These are phyloP conservation scores for Amphichorda felina DNA, from an alignment of 2,329 filamentous ascomycete genomes.

Conservation along the genomic window DNA sequence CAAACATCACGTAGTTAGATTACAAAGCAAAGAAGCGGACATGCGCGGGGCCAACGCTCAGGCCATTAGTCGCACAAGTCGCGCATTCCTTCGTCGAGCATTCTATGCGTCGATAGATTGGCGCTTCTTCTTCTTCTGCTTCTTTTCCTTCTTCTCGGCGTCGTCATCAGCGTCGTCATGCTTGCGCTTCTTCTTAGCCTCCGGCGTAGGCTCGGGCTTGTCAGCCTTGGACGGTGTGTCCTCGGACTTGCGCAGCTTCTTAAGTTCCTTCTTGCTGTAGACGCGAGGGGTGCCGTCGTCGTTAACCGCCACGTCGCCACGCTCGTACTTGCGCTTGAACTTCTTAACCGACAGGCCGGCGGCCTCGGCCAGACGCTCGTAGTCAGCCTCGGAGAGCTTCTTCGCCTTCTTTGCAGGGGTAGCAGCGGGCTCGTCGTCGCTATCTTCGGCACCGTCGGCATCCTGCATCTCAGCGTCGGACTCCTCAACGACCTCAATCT, in stretches of 20 bases:
- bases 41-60: no score
- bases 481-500: slow-evolving; percentile 24
- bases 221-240: slow-evolving; percentile 27
- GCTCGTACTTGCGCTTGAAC: slow-evolving; percentile 68
- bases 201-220: slow-evolving; percentile 29
- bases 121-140: slow-evolving; percentile 37
- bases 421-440: slow-evolving; percentile 17
- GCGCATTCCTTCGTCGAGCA: not conserved
- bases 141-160: slow-evolving; percentile 46
- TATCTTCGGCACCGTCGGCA: slow-evolving; percentile 17
- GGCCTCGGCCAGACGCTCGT: slow-evolving; percentile 48
- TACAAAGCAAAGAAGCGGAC: not conserved
- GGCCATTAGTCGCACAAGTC: no score
- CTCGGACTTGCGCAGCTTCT: slow-evolving; percentile 56
- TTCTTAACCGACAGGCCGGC: slow-evolving; percentile 62
- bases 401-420: slow-evolving; percentile 21
- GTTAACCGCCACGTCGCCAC: slow-evolving; percentile 59
- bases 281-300: slow-evolving; percentile 54
- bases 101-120: slow-evolving; percentile 14
- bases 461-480: slow-evolving; percentile 30
- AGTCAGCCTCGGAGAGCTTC: slow-evolving; percentile 43
- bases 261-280: slow-evolving; percentile 64
- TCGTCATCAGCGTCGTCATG: slow-evolving; percentile 50
- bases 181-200: slow-evolving; percentile 50
- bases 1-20: not conserved